Conservation (phyloP, 495 filamentous ascomycete genomes). For the Penicillium paxilli region DNA sequence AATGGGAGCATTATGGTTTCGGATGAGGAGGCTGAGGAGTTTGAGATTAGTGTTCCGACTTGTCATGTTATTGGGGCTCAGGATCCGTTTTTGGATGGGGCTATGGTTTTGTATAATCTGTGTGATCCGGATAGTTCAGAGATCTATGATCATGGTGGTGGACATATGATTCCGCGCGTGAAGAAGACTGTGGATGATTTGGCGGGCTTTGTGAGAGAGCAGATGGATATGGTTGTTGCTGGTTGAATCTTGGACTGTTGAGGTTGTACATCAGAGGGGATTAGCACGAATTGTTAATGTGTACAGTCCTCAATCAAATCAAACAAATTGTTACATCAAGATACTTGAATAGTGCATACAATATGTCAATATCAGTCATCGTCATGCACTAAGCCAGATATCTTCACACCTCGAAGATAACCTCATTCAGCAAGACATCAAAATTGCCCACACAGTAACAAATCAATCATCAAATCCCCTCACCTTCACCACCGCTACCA, state of each 20-base stretch:
- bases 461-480: too few relatives aligned
- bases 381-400: too few relatives aligned
- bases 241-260: not conserved
- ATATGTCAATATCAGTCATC: too few relatives aligned
- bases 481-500: too few relatives aligned
- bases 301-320: too few relatives aligned
- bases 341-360: too few relatives aligned
- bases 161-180: slow-evolving; percentile 54
- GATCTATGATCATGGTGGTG: slow-evolving; percentile 57
- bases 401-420: too few relatives aligned
- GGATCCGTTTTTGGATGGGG: slow-evolving; percentile 53
- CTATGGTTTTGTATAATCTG: slow-evolving; percentile 57
- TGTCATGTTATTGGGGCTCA: slow-evolving; percentile 58
- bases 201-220: slow-evolving; percentile 6
- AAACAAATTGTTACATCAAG: too few relatives aligned
- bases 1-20: slow-evolving; percentile 39
- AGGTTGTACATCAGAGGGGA: not conserved
- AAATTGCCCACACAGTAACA: too few relatives aligned
- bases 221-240: slow-evolving; percentile 12
- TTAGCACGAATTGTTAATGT: too few relatives aligned
- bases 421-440: too few relatives aligned
- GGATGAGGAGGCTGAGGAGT: slow-evolving; percentile 43
- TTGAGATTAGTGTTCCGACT: slow-evolving; percentile 51
- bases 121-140: slow-evolving; percentile 45
- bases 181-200: slow-evolving; percentile 46